phyloP scores from a whole-genome alignment of 1,139 yeast species.

The Candida tetrigidarum region DNA sequence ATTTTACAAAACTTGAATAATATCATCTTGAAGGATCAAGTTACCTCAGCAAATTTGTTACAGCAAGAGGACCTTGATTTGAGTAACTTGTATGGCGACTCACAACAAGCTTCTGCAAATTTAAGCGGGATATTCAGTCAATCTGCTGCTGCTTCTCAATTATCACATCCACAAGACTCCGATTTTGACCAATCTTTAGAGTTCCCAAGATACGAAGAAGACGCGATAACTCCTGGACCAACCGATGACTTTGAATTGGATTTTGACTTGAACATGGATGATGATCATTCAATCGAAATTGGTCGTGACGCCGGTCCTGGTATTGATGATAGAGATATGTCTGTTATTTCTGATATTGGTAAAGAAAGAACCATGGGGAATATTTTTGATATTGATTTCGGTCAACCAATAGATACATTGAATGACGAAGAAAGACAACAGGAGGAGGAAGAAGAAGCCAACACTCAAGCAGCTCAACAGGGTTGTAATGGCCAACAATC shows the following conservation, averaged over 20 bases:
- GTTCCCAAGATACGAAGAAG: constrained; percentile 49
- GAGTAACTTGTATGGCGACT: constrained; percentile 36
- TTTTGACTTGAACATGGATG: constrained; percentile 55
- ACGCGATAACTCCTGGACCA: constrained; percentile 18
- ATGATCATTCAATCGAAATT: constrained; percentile 44
- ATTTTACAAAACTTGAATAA: constrained; percentile 58
- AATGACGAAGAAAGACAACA: constrained; percentile 26
- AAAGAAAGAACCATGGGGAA: constrained; percentile 23
- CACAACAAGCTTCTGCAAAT: constrained; percentile 4
- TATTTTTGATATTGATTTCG: constrained; percentile 29
- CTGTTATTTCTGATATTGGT: constrained; percentile 37
- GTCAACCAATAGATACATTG: constrained; percentile 35
- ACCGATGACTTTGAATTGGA: constrained; percentile 44
- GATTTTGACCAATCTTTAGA: constrained; percentile 58
- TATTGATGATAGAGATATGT: constrained; percentile 19
- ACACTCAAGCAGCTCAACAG: no score
- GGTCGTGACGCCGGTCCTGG: constrained; percentile 45
- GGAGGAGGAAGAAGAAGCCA: constrained; percentile 9
- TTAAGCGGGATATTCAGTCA: constrained; percentile 17
- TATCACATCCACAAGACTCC: constrained; percentile 16
- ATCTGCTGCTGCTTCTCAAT: constrained; percentile 12
- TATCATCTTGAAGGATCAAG: constrained; percentile 72
- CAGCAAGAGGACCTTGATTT: constrained; percentile 66
- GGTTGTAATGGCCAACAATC: no score
- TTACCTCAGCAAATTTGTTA: constrained; percentile 76